A percentile compares a stretch with the other conserved stretches of the same genome.
These are phyloP conservation scores for Penicillium fimorum DNA, from an alignment of 495 filamentous ascomycete species.

Conservation along the genomic window DNA sequence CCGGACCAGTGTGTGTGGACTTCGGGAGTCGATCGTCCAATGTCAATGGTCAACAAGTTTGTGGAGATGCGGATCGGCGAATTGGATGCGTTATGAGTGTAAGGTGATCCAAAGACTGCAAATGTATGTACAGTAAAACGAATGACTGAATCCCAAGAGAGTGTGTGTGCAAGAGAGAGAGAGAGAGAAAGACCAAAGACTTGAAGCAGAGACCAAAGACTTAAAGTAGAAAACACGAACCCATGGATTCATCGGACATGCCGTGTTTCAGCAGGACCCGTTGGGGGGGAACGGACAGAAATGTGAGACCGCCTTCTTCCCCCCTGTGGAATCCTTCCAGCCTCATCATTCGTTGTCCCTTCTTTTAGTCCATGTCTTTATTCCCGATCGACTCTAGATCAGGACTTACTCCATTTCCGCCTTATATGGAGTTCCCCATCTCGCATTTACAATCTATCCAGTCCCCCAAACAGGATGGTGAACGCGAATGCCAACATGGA, in stretches of 20 bases:
- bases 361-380: background rate
- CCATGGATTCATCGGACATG: background rate
- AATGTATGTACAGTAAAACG: background rate
- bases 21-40: constrained; percentile 14
- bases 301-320: constrained; percentile 29
- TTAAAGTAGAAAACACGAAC: background rate
- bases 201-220: background rate
- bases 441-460: too few species aligned
- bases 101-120: background rate
- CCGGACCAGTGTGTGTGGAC: constrained; percentile 11
- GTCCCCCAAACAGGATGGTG: background rate
- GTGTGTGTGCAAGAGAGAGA: background rate
- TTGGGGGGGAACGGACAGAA: constrained; percentile 17
- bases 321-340: constrained; percentile 5
- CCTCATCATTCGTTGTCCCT: background rate
- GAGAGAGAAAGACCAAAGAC: background rate
- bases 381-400: constrained; percentile 9
- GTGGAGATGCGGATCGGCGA: constrained; percentile 14
- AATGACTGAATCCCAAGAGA: background rate
- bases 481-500: constrained; percentile 9
- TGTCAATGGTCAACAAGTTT: constrained; percentile 2
- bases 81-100: background rate
- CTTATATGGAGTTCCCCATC: background rate
- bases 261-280: constrained; percentile 23
- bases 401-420: background rate